Base-by-base conservation (phyloP, 208 protist genomes). In the Acanthamoeba royreba region DNA sequence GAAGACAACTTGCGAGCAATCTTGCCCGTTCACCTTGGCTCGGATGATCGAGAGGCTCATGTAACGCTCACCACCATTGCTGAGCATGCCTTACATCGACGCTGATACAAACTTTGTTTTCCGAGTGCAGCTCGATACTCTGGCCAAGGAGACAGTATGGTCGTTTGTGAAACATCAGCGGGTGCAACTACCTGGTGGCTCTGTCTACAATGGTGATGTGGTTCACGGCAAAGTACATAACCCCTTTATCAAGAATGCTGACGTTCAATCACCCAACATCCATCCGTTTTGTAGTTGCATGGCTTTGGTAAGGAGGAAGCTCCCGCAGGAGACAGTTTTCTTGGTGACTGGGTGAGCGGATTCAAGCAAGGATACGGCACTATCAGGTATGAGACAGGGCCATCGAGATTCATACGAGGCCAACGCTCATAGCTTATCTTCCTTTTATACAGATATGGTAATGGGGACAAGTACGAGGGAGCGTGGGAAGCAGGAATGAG, bases 401-500 rank as follows among this genome's bases (percentile, higher is more conserved):
- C 72, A 17, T 42, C 40, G 22, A 35, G 53, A n/a, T 61, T 19
- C n/a, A 19, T 19, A 31, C 43, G 11, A 15, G 19, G 9, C 72
- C 28, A 25, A 83, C 15, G 22, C 8, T 28, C 38, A 52, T 53
- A n/a, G 5, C 40, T 0, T 2, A n/a, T 25, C 11, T n/a, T 17
- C 11, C 17, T n/a, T 8, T 13, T 52, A 13, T 22, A 31, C 74
- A 86, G 74, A 42, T 86, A 86, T 38, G 74, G 43, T 11, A 45
- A 86, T 52, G 74, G 74, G 7, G 74, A 86, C 40, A 86, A 86
- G n/a, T 86, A 86, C 46, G 74, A 86, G 38, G 74, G 74, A 13
- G 4, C 74, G 8, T 86, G 40, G 40, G 46, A 86, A 22, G 43
- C 46, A 38, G 74, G 74, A 11, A n/a, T 53, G 25, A 22, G 74